These are phyloP conservation scores for Dalbergia cultrata DNA, from an alignment of 306 rosid genomes.

Conservation along the genomic window DNA sequence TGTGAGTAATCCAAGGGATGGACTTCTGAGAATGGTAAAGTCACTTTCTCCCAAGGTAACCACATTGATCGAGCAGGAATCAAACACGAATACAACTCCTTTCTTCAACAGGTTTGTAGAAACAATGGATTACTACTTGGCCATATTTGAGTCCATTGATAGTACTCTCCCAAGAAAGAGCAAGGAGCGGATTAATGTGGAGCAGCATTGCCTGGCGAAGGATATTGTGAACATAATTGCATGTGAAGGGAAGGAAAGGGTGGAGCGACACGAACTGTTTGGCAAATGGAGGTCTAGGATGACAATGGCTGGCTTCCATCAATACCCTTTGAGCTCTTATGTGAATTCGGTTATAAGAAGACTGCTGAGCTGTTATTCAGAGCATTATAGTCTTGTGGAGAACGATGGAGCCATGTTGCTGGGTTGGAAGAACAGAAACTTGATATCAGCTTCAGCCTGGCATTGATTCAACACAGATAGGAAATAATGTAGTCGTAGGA, in stretches of 20 bases:
- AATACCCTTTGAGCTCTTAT: slow-evolving; percentile 82
- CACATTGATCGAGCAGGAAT: slow-evolving; percentile 94
- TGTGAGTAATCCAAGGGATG: slow-evolving; percentile 85
- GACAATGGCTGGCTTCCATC: slow-evolving; percentile 90
- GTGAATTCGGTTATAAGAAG: slow-evolving; percentile 78
- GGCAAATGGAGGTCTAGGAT: slow-evolving; percentile 96
- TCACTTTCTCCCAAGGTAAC: slow-evolving; percentile 81
- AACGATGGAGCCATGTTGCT: slow-evolving; percentile 90
- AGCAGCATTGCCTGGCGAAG: slow-evolving; percentile 89
- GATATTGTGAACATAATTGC: slow-evolving; percentile 67
- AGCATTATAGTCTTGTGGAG: slow-evolving; percentile 79
- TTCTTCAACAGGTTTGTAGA: slow-evolving; percentile 79
- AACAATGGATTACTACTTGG: slow-evolving; percentile 86
- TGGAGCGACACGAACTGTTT: slow-evolving; percentile 91
- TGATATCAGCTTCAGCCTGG: slow-evolving; percentile 97
- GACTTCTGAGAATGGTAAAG: slow-evolving; percentile 81
- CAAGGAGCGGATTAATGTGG: slow-evolving; percentile 85
- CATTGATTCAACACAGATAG: slow-evolving; percentile 47
- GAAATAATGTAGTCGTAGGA: slow-evolving; percentile 31
- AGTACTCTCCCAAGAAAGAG: slow-evolving; percentile 70
- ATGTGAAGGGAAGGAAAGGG: slow-evolving; percentile 72
- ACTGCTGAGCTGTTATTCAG: slow-evolving; percentile 79
- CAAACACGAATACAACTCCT: slow-evolving; percentile 96
- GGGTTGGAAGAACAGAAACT: slow-evolving; percentile 90
- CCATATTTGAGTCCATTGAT: slow-evolving; percentile 93